Percentiles rank a stretch among this genome's conserved stretches.
These are phyloP conservation scores for Cudoniella acicularis DNA, from an alignment of 495 filamentous ascomycete genomes.

Conservation along the genomic window DNA sequence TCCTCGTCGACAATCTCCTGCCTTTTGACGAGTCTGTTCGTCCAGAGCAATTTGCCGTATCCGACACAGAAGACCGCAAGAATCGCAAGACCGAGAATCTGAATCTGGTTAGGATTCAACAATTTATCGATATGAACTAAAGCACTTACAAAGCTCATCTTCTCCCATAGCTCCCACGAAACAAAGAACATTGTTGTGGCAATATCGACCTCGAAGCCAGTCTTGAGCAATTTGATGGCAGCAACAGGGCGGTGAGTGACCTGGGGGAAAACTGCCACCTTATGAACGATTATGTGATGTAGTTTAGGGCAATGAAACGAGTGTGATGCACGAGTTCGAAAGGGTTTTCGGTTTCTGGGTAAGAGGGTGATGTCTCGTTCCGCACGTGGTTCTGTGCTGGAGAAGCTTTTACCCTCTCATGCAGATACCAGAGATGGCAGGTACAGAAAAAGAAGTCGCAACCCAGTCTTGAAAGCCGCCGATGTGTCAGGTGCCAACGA, in stretches of 20 bases:
- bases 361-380: too few species aligned
- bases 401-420: neutral
- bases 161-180: conserved; percentile 82
- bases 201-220: too few species aligned
- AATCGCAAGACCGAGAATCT: conserved; percentile 46
- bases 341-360: too few species aligned
- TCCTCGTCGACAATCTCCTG: conserved; percentile 63
- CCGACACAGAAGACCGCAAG: conserved; percentile 48
- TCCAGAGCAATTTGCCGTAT: conserved; percentile 58
- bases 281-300: too few species aligned
- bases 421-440: neutral
- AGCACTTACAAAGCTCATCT: conserved; percentile 79
- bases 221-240: too few species aligned
- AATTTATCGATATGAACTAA: neutral
- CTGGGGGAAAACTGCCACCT: too few species aligned
- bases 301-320: too few species aligned
- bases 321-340: too few species aligned
- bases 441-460: neutral
- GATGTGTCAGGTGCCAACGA: too few species aligned
- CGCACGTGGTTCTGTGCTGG: neutral
- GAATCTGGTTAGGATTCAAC: conserved; percentile 13
- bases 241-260: too few species aligned
- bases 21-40: conserved; percentile 59
- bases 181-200: conserved; percentile 60
- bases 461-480: too few species aligned